A percentile compares a stretch with the other conserved stretches of the same genome.
Evolutionary conservation across 176 grass and related monocot species (phyloP).

Genomic region (Cenchrus americanus): DNA sequence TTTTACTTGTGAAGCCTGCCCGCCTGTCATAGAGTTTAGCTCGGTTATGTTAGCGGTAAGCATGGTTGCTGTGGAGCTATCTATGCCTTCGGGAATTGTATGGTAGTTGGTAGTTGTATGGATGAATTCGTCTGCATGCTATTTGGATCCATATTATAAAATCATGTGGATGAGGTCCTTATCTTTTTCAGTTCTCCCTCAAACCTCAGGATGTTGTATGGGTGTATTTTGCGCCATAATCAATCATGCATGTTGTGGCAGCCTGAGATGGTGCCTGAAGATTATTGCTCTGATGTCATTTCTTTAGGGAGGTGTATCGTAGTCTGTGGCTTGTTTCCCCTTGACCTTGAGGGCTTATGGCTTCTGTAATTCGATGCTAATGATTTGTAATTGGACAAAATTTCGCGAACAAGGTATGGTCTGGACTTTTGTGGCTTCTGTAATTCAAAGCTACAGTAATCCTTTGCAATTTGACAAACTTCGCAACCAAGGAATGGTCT

Average conservation of each 20-base stretch:
- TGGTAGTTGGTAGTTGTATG: constrained; percentile 33
- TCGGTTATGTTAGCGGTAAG: constrained; percentile 37
- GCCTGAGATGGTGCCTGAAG: background rate
- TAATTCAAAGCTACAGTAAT: background rate
- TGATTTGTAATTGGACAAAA: background rate
- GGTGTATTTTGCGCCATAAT: background rate
- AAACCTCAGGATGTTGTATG: background rate
- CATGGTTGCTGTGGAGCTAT: constrained; percentile 21
- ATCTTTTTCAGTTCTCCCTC: background rate
- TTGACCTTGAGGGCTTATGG: background rate
- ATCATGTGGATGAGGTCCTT: constrained; percentile 7
- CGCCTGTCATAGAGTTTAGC: constrained; percentile 29
- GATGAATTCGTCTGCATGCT: constrained; percentile 33
- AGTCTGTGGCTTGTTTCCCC: background rate
- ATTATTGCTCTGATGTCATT: background rate
- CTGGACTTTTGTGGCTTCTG: background rate
- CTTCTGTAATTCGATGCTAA: background rate
- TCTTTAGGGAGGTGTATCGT: too few species aligned
- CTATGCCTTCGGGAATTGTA: background rate
- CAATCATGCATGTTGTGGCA: background rate
- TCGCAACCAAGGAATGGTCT: background rate
- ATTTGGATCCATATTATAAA: background rate
- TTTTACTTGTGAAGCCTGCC: constrained; percentile 58
- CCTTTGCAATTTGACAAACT: background rate
- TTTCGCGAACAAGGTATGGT: background rate